These are phyloP conservation scores for Erysimum cheiri DNA, from an alignment of 441 rosid species.

Conservation along the genomic window DNA sequence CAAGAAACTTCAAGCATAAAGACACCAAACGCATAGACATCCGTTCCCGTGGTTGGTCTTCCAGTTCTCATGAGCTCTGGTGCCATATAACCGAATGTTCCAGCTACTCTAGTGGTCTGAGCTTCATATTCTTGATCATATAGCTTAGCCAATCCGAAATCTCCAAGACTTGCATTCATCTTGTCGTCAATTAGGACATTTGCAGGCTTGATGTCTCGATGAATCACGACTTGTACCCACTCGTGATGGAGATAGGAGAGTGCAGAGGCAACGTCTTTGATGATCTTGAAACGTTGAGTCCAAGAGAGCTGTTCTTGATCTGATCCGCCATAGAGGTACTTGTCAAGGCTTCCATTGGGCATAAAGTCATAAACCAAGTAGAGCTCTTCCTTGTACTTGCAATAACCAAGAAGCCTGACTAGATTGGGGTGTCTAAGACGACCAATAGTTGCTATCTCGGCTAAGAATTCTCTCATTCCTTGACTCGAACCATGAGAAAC, in stretches of 20 bases:
- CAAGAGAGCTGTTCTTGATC: slow-evolving; percentile 34
- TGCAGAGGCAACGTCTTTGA: slow-evolving; percentile 31
- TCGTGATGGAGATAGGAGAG: slow-evolving; percentile 35
- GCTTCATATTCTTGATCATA: slow-evolving; percentile 38
- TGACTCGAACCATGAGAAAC: slow-evolving; percentile 39
- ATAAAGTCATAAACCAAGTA: slow-evolving; percentile 45
- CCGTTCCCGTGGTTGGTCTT: slow-evolving; percentile 41
- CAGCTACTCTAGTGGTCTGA: slow-evolving; percentile 39
- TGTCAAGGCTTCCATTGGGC: slow-evolving; percentile 48
- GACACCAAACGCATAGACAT: slow-evolving; percentile 36
- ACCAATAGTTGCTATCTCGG: slow-evolving; percentile 45
- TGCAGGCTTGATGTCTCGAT: slow-evolving; percentile 44
- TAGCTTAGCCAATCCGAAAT: slow-evolving; percentile 42
- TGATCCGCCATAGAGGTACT: slow-evolving; percentile 19
- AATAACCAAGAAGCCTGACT: slow-evolving; percentile 45
- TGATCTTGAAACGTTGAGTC: slow-evolving; percentile 38
- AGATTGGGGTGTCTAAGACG: slow-evolving; percentile 45
- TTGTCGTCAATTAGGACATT: slow-evolving; percentile 36
- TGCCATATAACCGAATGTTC: slow-evolving; percentile 45
- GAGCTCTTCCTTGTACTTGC: slow-evolving; percentile 36
- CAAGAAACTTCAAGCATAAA: slow-evolving; percentile 46
- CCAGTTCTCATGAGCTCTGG: slow-evolving; percentile 41
- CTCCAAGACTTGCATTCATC: slow-evolving; percentile 42
- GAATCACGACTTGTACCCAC: slow-evolving; percentile 36
- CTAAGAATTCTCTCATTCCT: slow-evolving; percentile 43